Percentiles rank a stretch among this genome's conserved stretches.
These are phyloP conservation scores for Corrigiola litoralis DNA, from an alignment of 179 eudicot genomes.

Conservation along the genomic window DNA sequence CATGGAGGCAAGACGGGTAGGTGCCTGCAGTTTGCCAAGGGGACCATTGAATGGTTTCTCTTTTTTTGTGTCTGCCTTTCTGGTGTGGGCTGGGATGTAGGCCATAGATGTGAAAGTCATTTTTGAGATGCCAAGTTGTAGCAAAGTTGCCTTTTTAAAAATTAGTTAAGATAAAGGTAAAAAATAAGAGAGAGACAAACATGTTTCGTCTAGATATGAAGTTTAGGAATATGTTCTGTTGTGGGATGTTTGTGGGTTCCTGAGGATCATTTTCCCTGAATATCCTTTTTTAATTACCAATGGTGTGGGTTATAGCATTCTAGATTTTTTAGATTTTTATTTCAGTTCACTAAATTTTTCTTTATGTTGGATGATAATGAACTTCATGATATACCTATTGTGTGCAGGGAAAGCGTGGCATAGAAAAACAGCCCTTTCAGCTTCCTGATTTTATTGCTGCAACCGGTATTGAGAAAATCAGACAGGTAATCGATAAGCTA, in stretches of 20 bases:
- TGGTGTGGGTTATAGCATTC: conserved; percentile 8
- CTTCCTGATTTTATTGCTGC: conserved; percentile 99
- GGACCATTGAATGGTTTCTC: conserved; percentile 45
- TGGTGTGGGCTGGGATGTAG: conserved; percentile 50
- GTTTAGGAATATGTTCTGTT: no score
- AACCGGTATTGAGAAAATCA: conserved; percentile 95
- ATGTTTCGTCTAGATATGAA: no score
- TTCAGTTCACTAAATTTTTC: conserved; percentile 1
- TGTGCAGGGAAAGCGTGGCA: conserved; percentile 96
- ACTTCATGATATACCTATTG: conserved; percentile 36
- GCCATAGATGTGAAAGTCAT: neutral
- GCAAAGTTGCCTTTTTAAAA: neutral
- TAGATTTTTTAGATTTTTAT: conserved; percentile 7
- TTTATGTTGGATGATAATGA: conserved; percentile 14
- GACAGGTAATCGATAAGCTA: conserved; percentile 60
- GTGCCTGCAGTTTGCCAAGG: conserved; percentile 71
- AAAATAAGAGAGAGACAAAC: no score
- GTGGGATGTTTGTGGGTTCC: no score
- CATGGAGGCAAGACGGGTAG: conserved; percentile 83
- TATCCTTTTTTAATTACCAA: no score
- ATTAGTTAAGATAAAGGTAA: no score
- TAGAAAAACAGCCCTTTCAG: conserved; percentile 97
- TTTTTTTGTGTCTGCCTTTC: conserved; percentile 28
- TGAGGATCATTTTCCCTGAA: no score
- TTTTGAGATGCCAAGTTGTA: neutral